Evolutionary conservation across 345 rosid genomes (phyloP), one percentile per base, ranked within the genome.

Genomic region (Cardamine resedifolia): DNA sequence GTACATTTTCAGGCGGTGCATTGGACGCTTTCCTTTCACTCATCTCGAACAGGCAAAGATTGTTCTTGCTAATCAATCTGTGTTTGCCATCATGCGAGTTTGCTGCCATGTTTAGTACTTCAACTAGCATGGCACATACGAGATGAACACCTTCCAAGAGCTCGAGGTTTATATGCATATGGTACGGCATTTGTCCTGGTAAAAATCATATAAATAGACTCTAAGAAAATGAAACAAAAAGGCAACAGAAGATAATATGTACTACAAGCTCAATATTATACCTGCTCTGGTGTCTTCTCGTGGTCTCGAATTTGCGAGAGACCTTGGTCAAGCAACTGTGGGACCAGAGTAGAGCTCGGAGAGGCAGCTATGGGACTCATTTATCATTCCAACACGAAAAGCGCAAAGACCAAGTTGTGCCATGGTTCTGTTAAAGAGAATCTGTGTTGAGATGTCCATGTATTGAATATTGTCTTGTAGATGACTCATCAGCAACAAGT

Each of bases 211-310:
- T n/a, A n/a, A n/a, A n/a, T n/a, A n/a, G n/a, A n/a, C n/a, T n/a
- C n/a, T 28, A 28, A 6, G 31, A 28, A 28, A 28, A 28, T 1
- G 31, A 28, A 28, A 28, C 7, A n/a, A 5, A 88, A 43, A n/a
- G 31, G 44, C n/a, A 43, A 16, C 52, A 43, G 10, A 61, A 28
- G 11, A 14, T 27, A 53, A 3, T 36, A 19, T 64, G 33, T 44
- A 14, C 16, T 33, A 34, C 16, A 27, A 66, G 24, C 2, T 31
- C 15, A 18, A 57, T 51, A 5, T n/a, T 33, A 4, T 66, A 90
- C 97, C 94, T 93, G 94, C 71, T 93, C 98, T 1, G 97, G 90
- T 70, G 98, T 90, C 81, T 90, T 93, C 81, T 93, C 96, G 56
- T 90, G 88, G 36, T 90, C 85, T 60, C 94, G 84, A 78, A 84